Percentiles rank a stretch among this genome's conserved stretches.
Conservation (phyloP, 2,329 filamentous ascomycete genomes). For the Cyanodermella asteris region DNA sequence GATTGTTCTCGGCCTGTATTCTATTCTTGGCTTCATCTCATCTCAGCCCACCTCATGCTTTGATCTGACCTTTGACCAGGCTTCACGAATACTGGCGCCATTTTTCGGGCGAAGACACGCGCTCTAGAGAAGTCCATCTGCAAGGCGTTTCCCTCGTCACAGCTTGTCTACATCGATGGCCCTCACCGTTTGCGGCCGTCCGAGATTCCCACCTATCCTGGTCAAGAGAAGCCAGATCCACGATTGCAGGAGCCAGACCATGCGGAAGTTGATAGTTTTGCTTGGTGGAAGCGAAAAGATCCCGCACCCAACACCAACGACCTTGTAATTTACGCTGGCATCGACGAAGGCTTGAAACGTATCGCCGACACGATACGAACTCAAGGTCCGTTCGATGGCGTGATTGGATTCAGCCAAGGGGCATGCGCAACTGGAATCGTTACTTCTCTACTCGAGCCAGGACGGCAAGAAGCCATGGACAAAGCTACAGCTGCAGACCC, state of each 20-base stretch:
- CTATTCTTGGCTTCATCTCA: slow-evolving; percentile 1
- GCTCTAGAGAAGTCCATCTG: slow-evolving; percentile 60
- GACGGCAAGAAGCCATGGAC: slow-evolving; percentile 25
- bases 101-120: slow-evolving; percentile 76
- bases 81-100: slow-evolving; percentile 70
- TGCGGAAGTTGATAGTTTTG: too few relatives aligned
- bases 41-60: neutral
- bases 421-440: slow-evolving; percentile 52
- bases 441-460: slow-evolving; percentile 44
- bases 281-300: slow-evolving; percentile 60
- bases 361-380: slow-evolving; percentile 40
- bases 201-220: slow-evolving; percentile 55
- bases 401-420: slow-evolving; percentile 68
- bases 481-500: too few relatives aligned
- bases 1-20: slow-evolving; percentile 2
- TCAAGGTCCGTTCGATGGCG: slow-evolving; percentile 51
- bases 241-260: too few relatives aligned
- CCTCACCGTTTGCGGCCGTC: slow-evolving; percentile 39
- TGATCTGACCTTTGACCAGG: slow-evolving; percentile 28
- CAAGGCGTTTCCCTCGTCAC: slow-evolving; percentile 46
- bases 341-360: slow-evolving; percentile 44
- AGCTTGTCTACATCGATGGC: slow-evolving; percentile 46
- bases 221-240: too few relatives aligned
- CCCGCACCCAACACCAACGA: too few relatives aligned
- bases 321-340: slow-evolving; percentile 45